Conservation (phyloP, 164 flowering plant genomes). For the Berberis thunbergii region DNA sequence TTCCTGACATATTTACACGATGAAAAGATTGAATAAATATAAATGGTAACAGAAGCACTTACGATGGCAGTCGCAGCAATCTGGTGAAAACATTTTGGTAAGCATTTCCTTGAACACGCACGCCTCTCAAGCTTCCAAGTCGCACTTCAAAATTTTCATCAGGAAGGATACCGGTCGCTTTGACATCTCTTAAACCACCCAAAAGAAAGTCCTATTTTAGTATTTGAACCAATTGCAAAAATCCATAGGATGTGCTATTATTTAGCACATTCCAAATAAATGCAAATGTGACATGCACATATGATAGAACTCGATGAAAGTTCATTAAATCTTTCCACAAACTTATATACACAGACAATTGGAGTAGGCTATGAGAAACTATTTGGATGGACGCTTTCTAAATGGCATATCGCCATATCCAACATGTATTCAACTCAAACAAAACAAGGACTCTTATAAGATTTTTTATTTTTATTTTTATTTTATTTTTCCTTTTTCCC, state of each 20-base stretch:
- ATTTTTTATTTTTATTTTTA: no score
- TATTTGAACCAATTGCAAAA: slow-evolving; percentile 4
- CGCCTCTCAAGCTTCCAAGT: slow-evolving; percentile 83
- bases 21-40: background rate
- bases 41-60: slow-evolving; percentile 26
- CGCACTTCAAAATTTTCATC: slow-evolving; percentile 99
- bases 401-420: no score
- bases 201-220: slow-evolving; percentile 6
- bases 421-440: no score
- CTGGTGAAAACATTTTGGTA: slow-evolving; percentile 67
- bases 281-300: background rate
- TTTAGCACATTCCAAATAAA: background rate
- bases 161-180: slow-evolving; percentile 96
- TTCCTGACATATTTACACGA: no score
- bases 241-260: background rate
- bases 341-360: no score
- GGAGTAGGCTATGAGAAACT: no score
- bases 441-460: no score
- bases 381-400: no score
- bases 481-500: no score
- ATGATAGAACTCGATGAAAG: no score
- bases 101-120: slow-evolving; percentile 73
- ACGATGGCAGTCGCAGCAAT: slow-evolving; percentile 79
- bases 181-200: slow-evolving; percentile 65
- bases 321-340: no score